Evolutionary conservation across 176 grass and related monocot genomes (phyloP).

Genomic region (Cenchrus purpureus): DNA sequence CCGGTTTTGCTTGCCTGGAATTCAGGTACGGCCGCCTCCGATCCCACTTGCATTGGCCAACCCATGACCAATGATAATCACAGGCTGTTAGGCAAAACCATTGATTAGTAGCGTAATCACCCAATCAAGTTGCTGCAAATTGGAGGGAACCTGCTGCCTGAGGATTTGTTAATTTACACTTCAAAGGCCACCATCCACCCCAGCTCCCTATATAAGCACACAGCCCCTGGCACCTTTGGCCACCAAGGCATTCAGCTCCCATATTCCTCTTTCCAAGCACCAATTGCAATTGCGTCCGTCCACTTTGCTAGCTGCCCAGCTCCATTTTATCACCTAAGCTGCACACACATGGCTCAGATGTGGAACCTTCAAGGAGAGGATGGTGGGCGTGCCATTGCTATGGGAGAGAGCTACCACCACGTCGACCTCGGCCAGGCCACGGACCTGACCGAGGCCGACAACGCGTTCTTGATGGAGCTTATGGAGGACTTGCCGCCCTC

Average conservation of each 20-base stretch:
- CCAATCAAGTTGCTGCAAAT: slow-evolving; percentile 2
- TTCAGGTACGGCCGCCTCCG: slow-evolving; percentile 16
- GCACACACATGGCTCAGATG: neutral
- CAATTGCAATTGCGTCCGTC: neutral
- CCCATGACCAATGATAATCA: neutral
- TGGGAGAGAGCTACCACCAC: neutral
- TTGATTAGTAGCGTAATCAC: neutral
- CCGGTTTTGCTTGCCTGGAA: slow-evolving; percentile 20
- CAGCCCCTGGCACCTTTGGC: neutral
- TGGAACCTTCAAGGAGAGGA: neutral
- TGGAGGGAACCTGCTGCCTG: neutral
- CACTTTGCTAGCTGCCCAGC: neutral
- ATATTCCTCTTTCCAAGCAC: neutral
- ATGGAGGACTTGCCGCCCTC: slow-evolving; percentile 45
- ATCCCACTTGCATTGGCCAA: neutral
- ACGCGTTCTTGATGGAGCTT: slow-evolving; percentile 52
- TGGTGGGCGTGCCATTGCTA: no score
- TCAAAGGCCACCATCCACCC: neutral
- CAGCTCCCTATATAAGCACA: neutral
- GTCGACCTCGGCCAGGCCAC: neutral
- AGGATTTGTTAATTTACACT: neutral
- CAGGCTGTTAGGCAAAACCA: neutral
- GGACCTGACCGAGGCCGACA: slow-evolving; percentile 34
- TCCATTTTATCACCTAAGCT: neutral
- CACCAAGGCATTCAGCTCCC: neutral